These are phyloP conservation scores for Vachellia pachyceras DNA, from an alignment of 306 rosid genomes.

Conservation along the genomic window DNA sequence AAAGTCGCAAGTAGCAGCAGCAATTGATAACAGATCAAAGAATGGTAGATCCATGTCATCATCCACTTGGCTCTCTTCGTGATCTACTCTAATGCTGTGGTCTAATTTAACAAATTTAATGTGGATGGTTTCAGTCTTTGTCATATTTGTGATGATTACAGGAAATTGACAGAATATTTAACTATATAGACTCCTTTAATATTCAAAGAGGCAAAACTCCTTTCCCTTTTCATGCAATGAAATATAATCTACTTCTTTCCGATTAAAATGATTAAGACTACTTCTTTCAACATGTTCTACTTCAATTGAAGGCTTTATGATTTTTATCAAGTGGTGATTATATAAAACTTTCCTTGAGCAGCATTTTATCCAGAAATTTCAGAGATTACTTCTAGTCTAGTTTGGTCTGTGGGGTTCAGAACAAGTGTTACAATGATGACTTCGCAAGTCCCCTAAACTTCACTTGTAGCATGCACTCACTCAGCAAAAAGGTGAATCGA, in stretches of 20 bases:
- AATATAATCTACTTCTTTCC: background rate
- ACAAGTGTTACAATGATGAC: background rate
- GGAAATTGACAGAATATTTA: background rate
- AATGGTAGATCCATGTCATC: constrained; percentile 64
- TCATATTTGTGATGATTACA: constrained; percentile 7
- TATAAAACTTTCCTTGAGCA: constrained; percentile 1
- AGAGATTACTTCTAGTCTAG: background rate
- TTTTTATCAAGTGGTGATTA: background rate
- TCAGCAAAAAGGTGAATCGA: constrained; percentile 8
- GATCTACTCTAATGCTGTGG: constrained; percentile 32
- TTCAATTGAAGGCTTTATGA: background rate
- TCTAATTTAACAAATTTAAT: constrained; percentile 10
- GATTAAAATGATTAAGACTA: background rate
- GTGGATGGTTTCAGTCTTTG: background rate
- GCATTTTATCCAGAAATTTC: background rate
- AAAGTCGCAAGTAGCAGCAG: constrained; percentile 52
- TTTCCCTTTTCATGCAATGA: background rate
- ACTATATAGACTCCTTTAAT: background rate
- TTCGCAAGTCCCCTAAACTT: background rate
- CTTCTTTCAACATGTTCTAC: background rate
- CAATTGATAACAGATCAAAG: constrained; percentile 48
- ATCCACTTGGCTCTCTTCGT: constrained; percentile 44
- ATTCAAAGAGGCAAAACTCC: background rate
- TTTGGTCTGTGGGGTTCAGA: constrained; percentile 3
- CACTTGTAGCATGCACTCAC: background rate